Percentiles rank a stretch among this genome's conserved stretches.
phyloP scores from a whole-genome alignment of 2,329 filamentous ascomycete genomes.

The Hypoxylon rubiginosum region DNA sequence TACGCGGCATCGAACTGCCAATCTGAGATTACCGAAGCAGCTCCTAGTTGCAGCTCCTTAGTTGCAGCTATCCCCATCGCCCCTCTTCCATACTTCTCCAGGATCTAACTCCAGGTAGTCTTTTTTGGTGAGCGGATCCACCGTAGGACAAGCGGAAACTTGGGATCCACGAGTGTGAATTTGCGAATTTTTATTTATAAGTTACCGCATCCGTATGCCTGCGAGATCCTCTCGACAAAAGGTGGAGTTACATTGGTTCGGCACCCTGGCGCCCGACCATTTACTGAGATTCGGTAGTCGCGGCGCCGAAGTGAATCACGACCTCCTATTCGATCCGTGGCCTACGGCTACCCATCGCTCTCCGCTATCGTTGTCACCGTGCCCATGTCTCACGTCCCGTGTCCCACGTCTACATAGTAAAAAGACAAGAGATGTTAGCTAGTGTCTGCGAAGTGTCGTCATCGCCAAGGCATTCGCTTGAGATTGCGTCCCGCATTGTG shows the following conservation, averaged over 20 bases:
- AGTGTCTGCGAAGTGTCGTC: slow-evolving; percentile 21
- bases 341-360: background rate
- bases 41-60: slow-evolving; percentile 11
- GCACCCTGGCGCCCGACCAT: slow-evolving; percentile 7
- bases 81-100: slow-evolving; percentile 11
- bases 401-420: slow-evolving; percentile 5
- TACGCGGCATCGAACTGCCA: slow-evolving; percentile 27
- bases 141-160: background rate
- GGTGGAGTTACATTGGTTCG: slow-evolving; percentile 17
- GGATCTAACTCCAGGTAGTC: slow-evolving; percentile 7
- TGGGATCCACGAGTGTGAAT: background rate
- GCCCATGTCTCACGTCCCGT: slow-evolving; percentile 6
- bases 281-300: slow-evolving; percentile 23
- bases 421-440: slow-evolving; percentile 9
- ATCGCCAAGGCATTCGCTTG: slow-evolving; percentile 10
- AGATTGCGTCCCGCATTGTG: slow-evolving; percentile 13
- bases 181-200: slow-evolving; percentile 19
- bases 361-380: slow-evolving; percentile 19
- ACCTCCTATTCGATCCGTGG: slow-evolving; percentile 17
- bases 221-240: background rate
- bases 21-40: slow-evolving; percentile 36
- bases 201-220: slow-evolving; percentile 8
- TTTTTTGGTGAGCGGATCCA: background rate
- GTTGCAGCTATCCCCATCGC: slow-evolving; percentile 10
- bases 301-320: slow-evolving; percentile 18